phyloP scores from a whole-genome alignment of 805 yeast genomes.

The Pichia kluyveri region DNA sequence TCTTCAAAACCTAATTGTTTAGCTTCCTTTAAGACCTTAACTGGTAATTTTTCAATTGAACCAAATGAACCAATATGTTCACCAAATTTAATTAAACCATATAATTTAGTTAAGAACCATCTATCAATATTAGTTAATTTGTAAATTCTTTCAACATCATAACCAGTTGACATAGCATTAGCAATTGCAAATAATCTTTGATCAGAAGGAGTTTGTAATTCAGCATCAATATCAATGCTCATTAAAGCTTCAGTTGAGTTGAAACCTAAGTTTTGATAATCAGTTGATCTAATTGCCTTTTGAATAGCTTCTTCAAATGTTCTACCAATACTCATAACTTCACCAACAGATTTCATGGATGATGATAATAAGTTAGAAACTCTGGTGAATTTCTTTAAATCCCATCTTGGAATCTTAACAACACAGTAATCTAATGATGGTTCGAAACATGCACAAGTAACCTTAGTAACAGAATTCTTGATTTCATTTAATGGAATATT shows the following conservation, averaged over 20 bases:
- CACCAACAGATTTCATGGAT: constrained; percentile 98
- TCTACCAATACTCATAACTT: constrained; percentile 96
- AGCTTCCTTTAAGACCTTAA: constrained; percentile 63
- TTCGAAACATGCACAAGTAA: constrained; percentile 94
- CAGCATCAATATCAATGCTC: constrained; percentile 88
- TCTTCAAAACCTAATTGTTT: constrained; percentile 96
- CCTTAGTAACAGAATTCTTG: constrained; percentile 85
- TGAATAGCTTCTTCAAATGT: constrained; percentile 97
- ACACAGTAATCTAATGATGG: constrained; percentile 96
- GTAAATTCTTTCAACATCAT: constrained; percentile 89
- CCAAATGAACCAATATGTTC: constrained; percentile 49
- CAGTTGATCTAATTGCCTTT: constrained; percentile 94
- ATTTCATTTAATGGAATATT: constrained; percentile 88
- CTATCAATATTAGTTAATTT: constrained; percentile 83
- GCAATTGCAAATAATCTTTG: constrained; percentile 95
- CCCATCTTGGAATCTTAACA: constrained; percentile 98
- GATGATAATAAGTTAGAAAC: constrained; percentile 84
- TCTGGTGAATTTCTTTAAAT: constrained; percentile 87
- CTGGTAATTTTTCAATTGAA: constrained; percentile 52
- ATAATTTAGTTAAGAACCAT: constrained; percentile 90
- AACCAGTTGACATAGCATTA: constrained; percentile 82
- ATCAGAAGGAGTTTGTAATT: constrained; percentile 95
- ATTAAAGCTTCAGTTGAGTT: constrained; percentile 72
- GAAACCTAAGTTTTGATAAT: constrained; percentile 93
- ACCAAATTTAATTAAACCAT: constrained; percentile 66